Evolutionary conservation across 1,284 basidiomycete species (phyloP), one percentile per base, ranked within the genome.

Genomic region (Cryptococcus sp.): DNA sequence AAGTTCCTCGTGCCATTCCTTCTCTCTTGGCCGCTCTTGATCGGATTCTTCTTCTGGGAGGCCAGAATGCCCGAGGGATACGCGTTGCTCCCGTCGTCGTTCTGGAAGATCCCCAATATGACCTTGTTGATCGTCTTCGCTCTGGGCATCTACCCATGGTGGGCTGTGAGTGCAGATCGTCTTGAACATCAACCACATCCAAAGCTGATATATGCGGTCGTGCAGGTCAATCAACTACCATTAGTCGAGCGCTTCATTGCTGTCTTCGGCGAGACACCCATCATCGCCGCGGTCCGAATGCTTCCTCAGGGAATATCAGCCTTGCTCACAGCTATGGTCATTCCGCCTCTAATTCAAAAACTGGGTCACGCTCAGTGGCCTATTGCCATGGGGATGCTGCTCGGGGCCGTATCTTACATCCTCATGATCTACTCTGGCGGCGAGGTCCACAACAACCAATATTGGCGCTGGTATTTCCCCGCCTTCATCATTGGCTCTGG

Each of bases 1-100:
- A 52, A 59, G 5, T 78, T 78, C 71, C 67, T 78, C 57, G 74
- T 70, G 0, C 76, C 76, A 11, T 73, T 78, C 66, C 61, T 79
- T 16, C 63, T 78, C 20, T 65, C 69, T 5, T 69, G 59, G 52
- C 59, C 70, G 23, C 52, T 78, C 51, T 75, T 71, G 45, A 57
- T 70, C 27, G 57, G 61, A 42, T 72, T 75, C 62, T 72, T 68
- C 57, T 72, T 72, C 60, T 75, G 65, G 64, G 71, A 77, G 58
- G 55, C 64, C 0, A 50, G 61, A 13, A 47, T 72, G 11, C 54
- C 62, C 3, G 61, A 67, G 19, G 55, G 52, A 2, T 61, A 66
- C 45, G 73, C 73, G 5, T 50, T 75, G 23, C 66, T 77, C 23
- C 67, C 71, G 0, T 55, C 69, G 0, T 52, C 52, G 1, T 69